A percentile compares a stretch with the other conserved stretches of the same genome.
phyloP scores from a whole-genome alignment of 306 rosid species.

The Prunus fruticosa region DNA sequence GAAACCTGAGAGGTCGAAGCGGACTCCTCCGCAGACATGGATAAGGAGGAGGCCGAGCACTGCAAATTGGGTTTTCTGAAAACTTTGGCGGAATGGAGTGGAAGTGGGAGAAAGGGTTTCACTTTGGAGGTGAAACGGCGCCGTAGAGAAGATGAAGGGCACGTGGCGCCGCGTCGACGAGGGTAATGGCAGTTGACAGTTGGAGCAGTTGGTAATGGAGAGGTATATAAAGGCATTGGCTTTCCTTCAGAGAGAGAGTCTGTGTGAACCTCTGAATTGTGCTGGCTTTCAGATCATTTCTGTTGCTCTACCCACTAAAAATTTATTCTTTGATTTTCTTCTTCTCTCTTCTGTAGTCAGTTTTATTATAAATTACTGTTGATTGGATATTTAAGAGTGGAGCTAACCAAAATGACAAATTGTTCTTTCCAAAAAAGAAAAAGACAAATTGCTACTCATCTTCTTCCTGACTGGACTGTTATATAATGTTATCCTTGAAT shows the following conservation, averaged over 20 bases:
- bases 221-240: conserved; percentile 42
- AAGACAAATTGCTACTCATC: too few species aligned
- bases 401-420: too few species aligned
- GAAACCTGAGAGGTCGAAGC: conserved; percentile 61
- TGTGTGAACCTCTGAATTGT: background rate
- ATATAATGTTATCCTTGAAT: too few species aligned
- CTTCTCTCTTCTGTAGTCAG: too few species aligned
- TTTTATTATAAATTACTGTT: too few species aligned
- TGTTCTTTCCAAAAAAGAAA: too few species aligned
- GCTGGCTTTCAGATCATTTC: background rate
- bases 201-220: conserved; percentile 23
- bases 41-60: conserved; percentile 41
- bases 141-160: conserved; percentile 26
- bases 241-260: background rate
- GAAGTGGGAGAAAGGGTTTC: conserved; percentile 13
- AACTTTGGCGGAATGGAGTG: background rate
- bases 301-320: background rate
- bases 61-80: conserved; percentile 20
- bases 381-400: too few species aligned
- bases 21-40: conserved; percentile 37
- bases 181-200: conserved; percentile 6
- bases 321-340: too few species aligned
- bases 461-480: too few species aligned
- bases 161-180: conserved; percentile 28
- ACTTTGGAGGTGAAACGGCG: conserved; percentile 22